These are phyloP conservation scores for Ascochyta viciae-villosae DNA, from an alignment of 2,329 filamentous ascomycete genomes.

Conservation along the genomic window DNA sequence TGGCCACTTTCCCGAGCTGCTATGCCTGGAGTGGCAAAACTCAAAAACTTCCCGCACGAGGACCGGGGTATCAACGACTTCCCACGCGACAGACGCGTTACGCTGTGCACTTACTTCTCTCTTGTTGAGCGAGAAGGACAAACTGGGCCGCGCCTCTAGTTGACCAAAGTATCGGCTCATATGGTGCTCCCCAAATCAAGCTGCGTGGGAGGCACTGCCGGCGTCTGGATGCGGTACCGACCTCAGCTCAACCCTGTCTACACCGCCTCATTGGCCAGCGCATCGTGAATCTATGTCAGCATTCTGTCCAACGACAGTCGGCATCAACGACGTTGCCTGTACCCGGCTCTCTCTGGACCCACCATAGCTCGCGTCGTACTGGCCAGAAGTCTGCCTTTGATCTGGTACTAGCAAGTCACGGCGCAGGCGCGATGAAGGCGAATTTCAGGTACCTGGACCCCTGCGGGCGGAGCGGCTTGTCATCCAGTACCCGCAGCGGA, in stretches of 20 bases:
- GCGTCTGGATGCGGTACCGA: slow-evolving; percentile 27
- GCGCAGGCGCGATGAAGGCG: slow-evolving; percentile 26
- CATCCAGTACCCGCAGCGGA: slow-evolving; percentile 39
- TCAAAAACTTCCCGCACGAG: slow-evolving; percentile 8
- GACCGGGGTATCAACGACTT: slow-evolving; percentile 17
- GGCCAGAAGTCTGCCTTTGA: slow-evolving; percentile 23
- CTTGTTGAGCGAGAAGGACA: slow-evolving; percentile 15
- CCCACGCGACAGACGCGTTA: slow-evolving; percentile 32
- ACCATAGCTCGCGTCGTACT: slow-evolving; percentile 27
- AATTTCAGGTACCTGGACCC: slow-evolving; percentile 33
- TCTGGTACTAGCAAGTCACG: slow-evolving; percentile 37
- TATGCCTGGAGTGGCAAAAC: slow-evolving; percentile 27
- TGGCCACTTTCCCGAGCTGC: slow-evolving; percentile 24
- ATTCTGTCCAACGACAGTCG: slow-evolving; percentile 37
- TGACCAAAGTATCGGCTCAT: slow-evolving; percentile 31
- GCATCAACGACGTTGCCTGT: slow-evolving; percentile 31
- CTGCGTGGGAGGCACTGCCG: slow-evolving; percentile 25
- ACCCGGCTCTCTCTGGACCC: slow-evolving; percentile 29
- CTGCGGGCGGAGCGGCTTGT: slow-evolving; percentile 33
- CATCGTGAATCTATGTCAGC: slow-evolving; percentile 20
- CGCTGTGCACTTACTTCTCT: slow-evolving; percentile 12
- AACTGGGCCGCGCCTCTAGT: slow-evolving; percentile 25
- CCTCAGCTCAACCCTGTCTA: slow-evolving; percentile 27
- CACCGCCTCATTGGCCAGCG: slow-evolving; percentile 32
- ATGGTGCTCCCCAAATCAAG: slow-evolving; percentile 35